Evolutionary conservation across 768 basidiomycete species (phyloP).

Genomic region (Tricholoma matsutake): DNA sequence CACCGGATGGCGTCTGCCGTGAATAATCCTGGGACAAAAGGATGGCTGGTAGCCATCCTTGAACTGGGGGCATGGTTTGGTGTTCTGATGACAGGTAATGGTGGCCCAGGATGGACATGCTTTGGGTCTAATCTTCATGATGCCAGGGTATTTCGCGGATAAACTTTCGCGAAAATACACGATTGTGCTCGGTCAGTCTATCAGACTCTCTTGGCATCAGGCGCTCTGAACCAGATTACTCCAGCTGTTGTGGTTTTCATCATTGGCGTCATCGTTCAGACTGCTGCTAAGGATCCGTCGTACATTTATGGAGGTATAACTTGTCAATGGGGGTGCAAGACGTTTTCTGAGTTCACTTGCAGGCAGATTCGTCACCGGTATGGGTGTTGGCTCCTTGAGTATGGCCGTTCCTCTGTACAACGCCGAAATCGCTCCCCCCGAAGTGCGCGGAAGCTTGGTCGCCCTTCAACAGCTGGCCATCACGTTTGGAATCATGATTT

Average conservation of each 20-base stretch:
- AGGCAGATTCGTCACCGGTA: constrained; percentile 74
- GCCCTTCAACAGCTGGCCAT: constrained; percentile 82
- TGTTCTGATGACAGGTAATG: constrained; percentile 59
- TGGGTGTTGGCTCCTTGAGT: constrained; percentile 77
- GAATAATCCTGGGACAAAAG: constrained; percentile 49
- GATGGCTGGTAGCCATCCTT: constrained; percentile 72
- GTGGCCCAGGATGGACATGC: not conserved
- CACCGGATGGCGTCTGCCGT: constrained; percentile 56
- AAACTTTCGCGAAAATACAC: constrained; percentile 72
- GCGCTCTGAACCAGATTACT: constrained; percentile 11
- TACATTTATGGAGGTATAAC: constrained; percentile 61
- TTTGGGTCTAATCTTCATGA: not conserved
- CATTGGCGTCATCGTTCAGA: constrained; percentile 74
- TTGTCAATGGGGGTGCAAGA: not conserved
- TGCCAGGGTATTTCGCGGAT: constrained; percentile 59
- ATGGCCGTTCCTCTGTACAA: constrained; percentile 87
- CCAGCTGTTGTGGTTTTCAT: constrained; percentile 59
- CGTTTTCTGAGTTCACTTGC: constrained; percentile 13
- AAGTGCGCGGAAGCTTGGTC: constrained; percentile 78
- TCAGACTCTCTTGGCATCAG: constrained; percentile 1
- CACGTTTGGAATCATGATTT: constrained; percentile 74
- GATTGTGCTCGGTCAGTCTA: constrained; percentile 50
- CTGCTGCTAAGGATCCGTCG: constrained; percentile 49
- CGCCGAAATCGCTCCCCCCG: constrained; percentile 68
- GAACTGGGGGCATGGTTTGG: constrained; percentile 78